These are phyloP conservation scores for Trametes polyzona DNA, from an alignment of 1,284 basidiomycete species.

Conservation along the genomic window DNA sequence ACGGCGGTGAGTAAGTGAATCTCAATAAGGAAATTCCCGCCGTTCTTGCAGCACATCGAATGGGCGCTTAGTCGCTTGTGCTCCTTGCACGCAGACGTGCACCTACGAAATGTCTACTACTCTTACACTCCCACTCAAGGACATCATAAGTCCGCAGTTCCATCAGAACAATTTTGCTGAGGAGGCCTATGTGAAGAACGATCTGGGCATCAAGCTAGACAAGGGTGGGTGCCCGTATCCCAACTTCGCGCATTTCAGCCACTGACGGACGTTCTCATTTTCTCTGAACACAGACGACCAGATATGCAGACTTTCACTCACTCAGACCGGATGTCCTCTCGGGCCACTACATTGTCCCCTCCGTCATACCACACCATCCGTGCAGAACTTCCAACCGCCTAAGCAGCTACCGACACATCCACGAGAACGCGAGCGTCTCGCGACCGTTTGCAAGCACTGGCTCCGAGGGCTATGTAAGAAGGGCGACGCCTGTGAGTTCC, in stretches of 20 bases:
- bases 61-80: constrained; percentile 39
- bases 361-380: constrained; percentile 86
- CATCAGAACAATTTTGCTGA: constrained; percentile 91
- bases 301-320: constrained; percentile 85
- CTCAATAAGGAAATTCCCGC: constrained; percentile 23
- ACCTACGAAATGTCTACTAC: constrained; percentile 22
- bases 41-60: constrained; percentile 1
- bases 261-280: background rate
- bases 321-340: constrained; percentile 84
- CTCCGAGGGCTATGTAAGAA: constrained; percentile 98
- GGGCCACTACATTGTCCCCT: constrained; percentile 88
- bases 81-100: constrained; percentile 21
- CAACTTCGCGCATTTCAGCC: background rate
- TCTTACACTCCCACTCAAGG: constrained; percentile 64
- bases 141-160: constrained; percentile 87
- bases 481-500: constrained; percentile 96
- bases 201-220: constrained; percentile 90
- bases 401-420: constrained; percentile 81
- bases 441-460: constrained; percentile 99
- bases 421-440: constrained; percentile 83
- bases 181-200: constrained; percentile 84
- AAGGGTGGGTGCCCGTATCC: constrained; percentile 68
- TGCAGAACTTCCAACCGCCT: constrained; percentile 86
- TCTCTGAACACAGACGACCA: constrained; percentile 71
- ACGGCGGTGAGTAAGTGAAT: background rate